Conservation (phyloP, 148 eudicot genomes). For the Chenopodium berlandieri region DNA sequence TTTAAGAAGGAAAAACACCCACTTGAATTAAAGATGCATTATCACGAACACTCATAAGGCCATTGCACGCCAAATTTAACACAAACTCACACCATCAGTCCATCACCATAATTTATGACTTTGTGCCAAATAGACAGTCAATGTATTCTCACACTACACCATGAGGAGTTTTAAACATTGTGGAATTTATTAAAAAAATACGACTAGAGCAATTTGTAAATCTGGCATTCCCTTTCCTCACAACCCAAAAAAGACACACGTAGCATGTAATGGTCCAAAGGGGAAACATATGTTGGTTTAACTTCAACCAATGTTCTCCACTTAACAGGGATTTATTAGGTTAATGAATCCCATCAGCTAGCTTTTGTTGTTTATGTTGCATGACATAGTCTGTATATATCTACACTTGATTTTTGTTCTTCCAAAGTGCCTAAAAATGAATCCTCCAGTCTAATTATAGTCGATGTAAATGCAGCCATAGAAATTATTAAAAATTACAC, state of each 20-base stretch:
- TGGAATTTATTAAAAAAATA: neutral
- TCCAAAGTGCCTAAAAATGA: neutral
- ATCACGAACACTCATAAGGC: neutral
- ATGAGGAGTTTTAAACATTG: neutral
- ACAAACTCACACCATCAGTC: neutral
- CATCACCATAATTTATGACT: neutral
- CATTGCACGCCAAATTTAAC: neutral
- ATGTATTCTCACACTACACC: neutral
- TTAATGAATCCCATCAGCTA: neutral
- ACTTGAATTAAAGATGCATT: neutral
- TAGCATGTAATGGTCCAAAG: neutral
- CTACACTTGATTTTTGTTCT: neutral
- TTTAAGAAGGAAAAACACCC: neutral
- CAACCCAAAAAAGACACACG: neutral
- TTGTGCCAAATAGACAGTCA: neutral
- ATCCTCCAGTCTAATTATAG: slow-evolving; percentile 8
- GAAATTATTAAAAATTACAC: neutral
- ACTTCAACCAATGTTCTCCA: neutral
- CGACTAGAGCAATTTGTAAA: neutral
- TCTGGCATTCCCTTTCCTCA: neutral
- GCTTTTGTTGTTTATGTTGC: neutral
- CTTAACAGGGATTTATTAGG: neutral
- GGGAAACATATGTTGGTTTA: neutral
- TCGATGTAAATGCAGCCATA: neutral
- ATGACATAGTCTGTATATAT: neutral